Conservation (phyloP, 345 rosid genomes). For the Gossypium thurberi region DNA sequence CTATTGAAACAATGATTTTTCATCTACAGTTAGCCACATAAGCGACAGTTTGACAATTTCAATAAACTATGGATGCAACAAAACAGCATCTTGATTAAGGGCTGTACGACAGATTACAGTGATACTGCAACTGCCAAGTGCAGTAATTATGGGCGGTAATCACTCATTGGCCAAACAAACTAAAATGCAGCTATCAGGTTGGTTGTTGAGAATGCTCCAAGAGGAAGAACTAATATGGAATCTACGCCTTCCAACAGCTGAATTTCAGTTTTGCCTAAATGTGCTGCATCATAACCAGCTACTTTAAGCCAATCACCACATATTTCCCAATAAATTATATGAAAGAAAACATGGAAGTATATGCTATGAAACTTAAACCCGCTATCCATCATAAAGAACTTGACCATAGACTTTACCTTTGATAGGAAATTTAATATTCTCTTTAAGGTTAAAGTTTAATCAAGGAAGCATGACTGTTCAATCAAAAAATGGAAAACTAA, state of each 20-base stretch:
- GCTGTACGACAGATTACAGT: neutral
- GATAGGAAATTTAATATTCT: neutral
- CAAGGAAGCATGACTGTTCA: no score
- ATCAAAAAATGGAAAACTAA: no score
- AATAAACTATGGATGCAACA: neutral
- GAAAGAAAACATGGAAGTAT: neutral
- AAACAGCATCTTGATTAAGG: neutral
- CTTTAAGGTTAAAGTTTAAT: no score
- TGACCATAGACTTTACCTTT: neutral
- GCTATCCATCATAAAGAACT: neutral
- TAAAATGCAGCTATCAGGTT: neutral
- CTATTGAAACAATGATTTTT: slow-evolving; percentile 25
- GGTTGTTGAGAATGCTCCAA: neutral
- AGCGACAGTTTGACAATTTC: neutral
- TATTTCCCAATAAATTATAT: neutral
- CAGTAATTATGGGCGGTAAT: neutral
- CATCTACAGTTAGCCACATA: neutral
- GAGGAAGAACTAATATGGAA: neutral
- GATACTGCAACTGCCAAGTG: neutral
- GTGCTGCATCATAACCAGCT: no score
- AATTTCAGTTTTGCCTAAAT: no score
- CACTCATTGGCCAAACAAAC: neutral
- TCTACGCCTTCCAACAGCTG: no score
- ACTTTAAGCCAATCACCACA: neutral
- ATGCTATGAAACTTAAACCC: no score